These are phyloP conservation scores for Pelargonium cotyledonis DNA, from an alignment of 441 rosid genomes.

Conservation along the genomic window DNA sequence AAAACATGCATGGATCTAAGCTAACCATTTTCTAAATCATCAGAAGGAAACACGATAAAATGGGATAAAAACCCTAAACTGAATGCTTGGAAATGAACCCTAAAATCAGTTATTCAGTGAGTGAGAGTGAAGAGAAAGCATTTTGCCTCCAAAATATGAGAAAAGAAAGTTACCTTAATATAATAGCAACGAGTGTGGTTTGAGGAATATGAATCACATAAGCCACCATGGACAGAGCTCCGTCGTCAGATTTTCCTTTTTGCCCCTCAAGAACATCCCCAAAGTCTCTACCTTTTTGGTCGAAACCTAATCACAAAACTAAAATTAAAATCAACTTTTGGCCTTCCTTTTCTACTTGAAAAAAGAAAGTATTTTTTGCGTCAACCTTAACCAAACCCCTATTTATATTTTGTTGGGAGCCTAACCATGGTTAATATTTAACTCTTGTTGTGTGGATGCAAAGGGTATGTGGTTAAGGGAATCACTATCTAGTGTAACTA, in stretches of 20 bases:
- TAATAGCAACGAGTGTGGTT: conserved; percentile 13
- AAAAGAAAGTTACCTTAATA: conserved; percentile 18
- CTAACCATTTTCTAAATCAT: background rate
- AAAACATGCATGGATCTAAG: conserved; percentile 16
- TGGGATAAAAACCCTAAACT: background rate
- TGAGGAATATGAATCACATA: conserved; percentile 16
- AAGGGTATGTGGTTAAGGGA: no score
- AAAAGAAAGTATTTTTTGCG: conserved; percentile 2
- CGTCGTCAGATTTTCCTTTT: conserved; percentile 18
- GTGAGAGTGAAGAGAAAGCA: background rate
- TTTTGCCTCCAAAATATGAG: background rate
- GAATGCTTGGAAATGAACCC: background rate
- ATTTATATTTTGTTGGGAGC: background rate
- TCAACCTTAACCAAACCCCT: conserved; percentile 19
- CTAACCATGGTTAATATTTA: conserved; percentile 30
- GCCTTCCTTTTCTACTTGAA: conserved; percentile 1
- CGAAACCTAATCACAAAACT: conserved; percentile 12
- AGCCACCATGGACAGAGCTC: conserved; percentile 26
- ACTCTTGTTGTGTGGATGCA: conserved; percentile 8
- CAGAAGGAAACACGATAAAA: conserved; percentile 1
- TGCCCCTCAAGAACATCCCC: conserved; percentile 27
- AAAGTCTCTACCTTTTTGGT: conserved; percentile 17
- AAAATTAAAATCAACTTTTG: background rate
- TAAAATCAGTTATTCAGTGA: conserved; percentile 12
- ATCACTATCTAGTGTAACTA: no score